These are phyloP conservation scores for Sphenostylis stenocarpa DNA, from an alignment of 306 rosid genomes.

Conservation along the genomic window DNA sequence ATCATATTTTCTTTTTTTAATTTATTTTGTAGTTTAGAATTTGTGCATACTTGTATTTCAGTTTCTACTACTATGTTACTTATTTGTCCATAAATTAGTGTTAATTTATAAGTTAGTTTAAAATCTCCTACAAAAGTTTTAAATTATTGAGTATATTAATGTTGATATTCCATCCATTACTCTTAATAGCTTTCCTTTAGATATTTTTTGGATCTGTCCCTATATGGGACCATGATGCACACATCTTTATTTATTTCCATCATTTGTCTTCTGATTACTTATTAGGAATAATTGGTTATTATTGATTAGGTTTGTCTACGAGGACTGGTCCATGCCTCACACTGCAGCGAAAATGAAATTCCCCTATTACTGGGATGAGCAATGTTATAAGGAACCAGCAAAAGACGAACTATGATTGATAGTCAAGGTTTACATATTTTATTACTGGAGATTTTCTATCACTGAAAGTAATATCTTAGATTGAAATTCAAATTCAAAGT, in stretches of 20 bases:
- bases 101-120: no score
- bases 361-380: slow-evolving; percentile 84
- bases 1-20: no score
- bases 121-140: no score
- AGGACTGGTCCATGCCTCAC: slow-evolving; percentile 91
- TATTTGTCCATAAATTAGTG: no score
- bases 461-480: slow-evolving; percentile 14
- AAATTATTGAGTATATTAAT: no score
- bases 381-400: slow-evolving; percentile 52
- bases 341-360: slow-evolving; percentile 76
- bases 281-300: slow-evolving; percentile 28
- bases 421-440: slow-evolving; percentile 10
- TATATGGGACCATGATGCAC: not conserved
- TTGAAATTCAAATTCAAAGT: not conserved
- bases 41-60: no score
- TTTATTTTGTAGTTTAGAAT: no score
- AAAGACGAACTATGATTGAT: slow-evolving; percentile 69
- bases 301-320: slow-evolving; percentile 67
- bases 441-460: slow-evolving; percentile 1
- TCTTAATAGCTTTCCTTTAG: not conserved
- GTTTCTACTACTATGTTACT: no score
- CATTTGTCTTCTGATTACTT: slow-evolving; percentile 15
- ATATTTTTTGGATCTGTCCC: not conserved
- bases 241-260: slow-evolving; percentile 18
- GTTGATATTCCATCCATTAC: no score